Evolutionary conservation across 2,329 filamentous ascomycete species (phyloP), one percentile per base, ranked within the genome.

Genomic region (Cladobotryum mycophilum): DNA sequence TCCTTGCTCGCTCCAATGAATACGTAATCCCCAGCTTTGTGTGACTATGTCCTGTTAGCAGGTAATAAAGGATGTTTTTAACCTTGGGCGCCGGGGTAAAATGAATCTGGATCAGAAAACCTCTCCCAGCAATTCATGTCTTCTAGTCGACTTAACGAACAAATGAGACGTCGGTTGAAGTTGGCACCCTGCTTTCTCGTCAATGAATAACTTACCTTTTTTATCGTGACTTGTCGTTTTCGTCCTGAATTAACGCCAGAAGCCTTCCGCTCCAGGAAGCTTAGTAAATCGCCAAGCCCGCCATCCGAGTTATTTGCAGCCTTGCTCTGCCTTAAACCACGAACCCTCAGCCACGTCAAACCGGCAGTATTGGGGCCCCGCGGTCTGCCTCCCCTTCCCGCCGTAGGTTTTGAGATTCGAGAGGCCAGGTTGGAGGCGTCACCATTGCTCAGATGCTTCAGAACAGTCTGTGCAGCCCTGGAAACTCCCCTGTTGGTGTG

Each of bases 31-130:
- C 84, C 85, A 67, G 81, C 81, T 64, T 78, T 71, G 60, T 80
- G 79, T 73, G 84, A 86, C 85, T 88, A 79, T 67, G 74, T 68
- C 72, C 79, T 68, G 80, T 88, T 86, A 88, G 83, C 76, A 81
- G 78, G 76, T 69, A 74, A 66, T 68, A 74, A 67, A 70, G 69
- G 72, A 46, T 43, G 11, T 30, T 30, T 44, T 48, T 25, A 49
- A 51, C 51, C 48, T 53, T 41, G 38, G 46, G 52, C 48, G 48
- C 52, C 45, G 48, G 48, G 51, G 41, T 41, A 45, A 53, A 51
- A 45, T 41, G 36, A 35, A 45, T 38, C 41, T 53, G 41, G 48
- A 51, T 44, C 37, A 40, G 40, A 53, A 41, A 18, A 42, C 30
- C 47, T 33, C 43, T 47, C 40, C 51, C 44, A 15, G 35, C 49